phyloP scores from a whole-genome alignment of 2,329 filamentous ascomycete genomes.

The Claviceps paspali region DNA sequence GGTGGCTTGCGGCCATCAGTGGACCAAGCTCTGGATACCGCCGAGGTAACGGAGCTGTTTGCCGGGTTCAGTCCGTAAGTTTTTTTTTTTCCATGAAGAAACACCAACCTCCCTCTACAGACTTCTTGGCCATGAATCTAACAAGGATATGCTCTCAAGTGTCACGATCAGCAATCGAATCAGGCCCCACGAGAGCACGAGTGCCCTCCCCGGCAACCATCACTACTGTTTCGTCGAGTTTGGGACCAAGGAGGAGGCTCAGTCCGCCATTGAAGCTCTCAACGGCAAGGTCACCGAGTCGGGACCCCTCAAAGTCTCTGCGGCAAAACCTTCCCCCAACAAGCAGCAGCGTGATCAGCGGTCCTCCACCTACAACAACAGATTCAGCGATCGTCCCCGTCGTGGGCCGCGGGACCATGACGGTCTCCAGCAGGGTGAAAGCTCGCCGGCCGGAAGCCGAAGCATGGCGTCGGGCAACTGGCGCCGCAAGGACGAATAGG shows the following conservation, averaged over 20 bases:
- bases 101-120: too few species aligned
- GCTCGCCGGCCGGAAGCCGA: neutral
- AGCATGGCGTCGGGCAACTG: conserved; percentile 5
- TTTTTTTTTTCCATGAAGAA: too few species aligned
- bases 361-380: neutral
- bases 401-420: conserved; percentile 1
- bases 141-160: too few species aligned
- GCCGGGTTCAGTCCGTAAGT: conserved; percentile 25
- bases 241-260: conserved; percentile 35
- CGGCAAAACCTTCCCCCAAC: conserved; percentile 5
- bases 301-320: conserved; percentile 10
- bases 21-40: conserved; percentile 30
- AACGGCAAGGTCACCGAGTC: conserved; percentile 11
- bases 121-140: too few species aligned
- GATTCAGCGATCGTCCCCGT: neutral
- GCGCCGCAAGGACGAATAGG: conserved; percentile 3
- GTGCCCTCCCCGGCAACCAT: conserved; percentile 35
- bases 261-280: conserved; percentile 26
- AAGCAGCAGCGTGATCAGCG: conserved; percentile 2
- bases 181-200: conserved; percentile 41
- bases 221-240: conserved; percentile 56
- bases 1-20: conserved; percentile 34
- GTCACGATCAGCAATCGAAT: conserved; percentile 32
- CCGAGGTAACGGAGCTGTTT: conserved; percentile 31
- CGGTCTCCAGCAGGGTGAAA: neutral